Conservation (phyloP, 345 rosid species). For the Anastatica hierochuntica region DNA sequence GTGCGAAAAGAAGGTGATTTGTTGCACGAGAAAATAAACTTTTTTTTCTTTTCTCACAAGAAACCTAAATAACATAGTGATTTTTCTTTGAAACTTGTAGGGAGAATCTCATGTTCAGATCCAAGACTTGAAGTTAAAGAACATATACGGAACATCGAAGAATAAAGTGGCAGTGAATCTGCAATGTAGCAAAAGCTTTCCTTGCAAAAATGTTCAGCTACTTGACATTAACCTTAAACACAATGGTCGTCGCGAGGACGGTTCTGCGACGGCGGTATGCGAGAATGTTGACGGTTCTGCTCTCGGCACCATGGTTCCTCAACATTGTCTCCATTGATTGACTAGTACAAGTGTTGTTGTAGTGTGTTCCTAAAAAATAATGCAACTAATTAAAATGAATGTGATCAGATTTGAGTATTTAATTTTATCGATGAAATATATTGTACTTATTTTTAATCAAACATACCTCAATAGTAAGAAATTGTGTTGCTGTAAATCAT, state of each 20-base stretch:
- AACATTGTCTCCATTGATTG: neutral
- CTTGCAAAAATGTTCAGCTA: constrained; percentile 9
- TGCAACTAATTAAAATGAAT: too few relatives aligned
- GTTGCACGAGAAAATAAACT: neutral
- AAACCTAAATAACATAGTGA: too few relatives aligned
- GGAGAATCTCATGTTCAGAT: constrained; percentile 18
- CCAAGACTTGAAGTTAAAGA: constrained; percentile 4
- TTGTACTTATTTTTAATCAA: too few relatives aligned
- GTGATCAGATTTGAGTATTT: too few relatives aligned
- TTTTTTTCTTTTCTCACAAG: neutral
- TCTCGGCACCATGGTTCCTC: neutral
- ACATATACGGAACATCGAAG: constrained; percentile 7
- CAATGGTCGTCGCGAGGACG: neutral
- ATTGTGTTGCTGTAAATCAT: too few relatives aligned
- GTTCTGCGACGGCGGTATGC: constrained; percentile 5
- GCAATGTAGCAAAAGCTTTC: constrained; percentile 11
- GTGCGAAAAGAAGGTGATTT: neutral
- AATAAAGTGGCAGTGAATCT: constrained; percentile 11
- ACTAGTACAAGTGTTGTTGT: neutral
- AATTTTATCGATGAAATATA: too few relatives aligned
- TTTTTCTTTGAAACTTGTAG: neutral
- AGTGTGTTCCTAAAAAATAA: too few relatives aligned
- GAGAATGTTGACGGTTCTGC: constrained; percentile 1
- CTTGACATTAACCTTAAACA: constrained; percentile 7
- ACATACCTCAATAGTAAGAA: too few relatives aligned